Percentiles rank a stretch among this genome's conserved stretches.
Conservation (phyloP, 1,284 basidiomycete genomes). For the Pseudozyma sp. region DNA sequence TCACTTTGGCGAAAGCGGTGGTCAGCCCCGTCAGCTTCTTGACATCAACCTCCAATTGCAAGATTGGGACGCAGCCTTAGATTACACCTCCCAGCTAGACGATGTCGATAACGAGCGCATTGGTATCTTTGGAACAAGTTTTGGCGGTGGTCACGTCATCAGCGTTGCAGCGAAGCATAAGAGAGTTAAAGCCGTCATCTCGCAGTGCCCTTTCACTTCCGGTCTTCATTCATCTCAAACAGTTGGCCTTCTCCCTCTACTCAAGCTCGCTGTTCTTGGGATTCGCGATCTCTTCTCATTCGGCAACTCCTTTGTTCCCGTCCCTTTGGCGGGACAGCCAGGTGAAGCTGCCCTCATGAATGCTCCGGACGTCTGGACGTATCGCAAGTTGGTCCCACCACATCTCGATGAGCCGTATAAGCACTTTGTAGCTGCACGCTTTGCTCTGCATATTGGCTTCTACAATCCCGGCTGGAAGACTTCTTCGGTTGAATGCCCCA, state of each 20-base stretch:
- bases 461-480: conserved; percentile 55
- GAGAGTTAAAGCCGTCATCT: conserved; percentile 50
- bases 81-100: conserved; percentile 30
- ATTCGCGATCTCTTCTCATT: conserved; percentile 47
- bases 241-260: conserved; percentile 23
- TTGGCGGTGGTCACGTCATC: conserved; percentile 63
- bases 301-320: conserved; percentile 27
- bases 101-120: conserved; percentile 46
- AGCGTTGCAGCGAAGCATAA: conserved; percentile 44
- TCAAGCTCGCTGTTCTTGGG: conserved; percentile 22
- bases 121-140: conserved; percentile 58
- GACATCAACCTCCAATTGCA: conserved; percentile 44
- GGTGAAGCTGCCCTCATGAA: conserved; percentile 60
- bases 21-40: conserved; percentile 53
- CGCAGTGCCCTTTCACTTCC: conserved; percentile 63
- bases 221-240: conserved; percentile 42
- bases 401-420: neutral
- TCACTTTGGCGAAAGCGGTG: conserved; percentile 40
- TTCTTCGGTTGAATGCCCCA: conserved; percentile 46
- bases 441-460: conserved; percentile 49
- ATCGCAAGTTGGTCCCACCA: conserved; percentile 26
- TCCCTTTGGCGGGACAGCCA: conserved; percentile 42
- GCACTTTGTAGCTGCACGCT: conserved; percentile 50
- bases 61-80: conserved; percentile 54
- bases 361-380: conserved; percentile 28